Conservation (phyloP, 192 early-diverging fungal species). For the Thoreauomyces humboldtii region DNA sequence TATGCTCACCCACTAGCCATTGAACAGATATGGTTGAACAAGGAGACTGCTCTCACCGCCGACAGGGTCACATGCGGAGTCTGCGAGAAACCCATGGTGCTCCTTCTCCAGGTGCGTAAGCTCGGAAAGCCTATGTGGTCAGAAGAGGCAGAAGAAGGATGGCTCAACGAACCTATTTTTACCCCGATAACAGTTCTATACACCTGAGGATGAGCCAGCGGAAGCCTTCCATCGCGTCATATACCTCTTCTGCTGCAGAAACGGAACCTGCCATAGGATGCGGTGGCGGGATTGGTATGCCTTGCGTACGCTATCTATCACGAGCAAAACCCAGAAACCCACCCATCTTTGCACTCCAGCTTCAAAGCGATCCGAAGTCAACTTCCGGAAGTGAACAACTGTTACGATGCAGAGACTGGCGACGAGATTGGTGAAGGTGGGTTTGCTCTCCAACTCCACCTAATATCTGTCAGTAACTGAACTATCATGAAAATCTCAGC, state of each 20-base stretch:
- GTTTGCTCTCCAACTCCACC: no score
- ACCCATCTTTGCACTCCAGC: constrained; percentile 41
- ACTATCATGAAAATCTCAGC: no score
- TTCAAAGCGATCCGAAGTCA: constrained; percentile 81
- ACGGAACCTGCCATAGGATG: constrained; percentile 73
- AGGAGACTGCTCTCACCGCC: constrained; percentile 55
- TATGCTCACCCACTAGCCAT: no score
- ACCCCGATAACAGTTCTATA: constrained; percentile 81
- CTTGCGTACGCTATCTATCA: no score
- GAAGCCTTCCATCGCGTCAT: constrained; percentile 89
- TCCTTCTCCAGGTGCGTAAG: constrained; percentile 73
- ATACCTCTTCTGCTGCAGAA: constrained; percentile 91
- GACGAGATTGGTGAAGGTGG: no score
- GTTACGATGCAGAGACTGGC: no score
- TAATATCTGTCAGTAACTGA: no score
- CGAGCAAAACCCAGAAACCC: no score
- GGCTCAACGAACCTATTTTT: no score
- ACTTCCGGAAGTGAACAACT: constrained; percentile 68
- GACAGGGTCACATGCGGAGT: constrained; percentile 66
- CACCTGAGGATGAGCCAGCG: constrained; percentile 81
- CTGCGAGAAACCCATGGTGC: constrained; percentile 71
- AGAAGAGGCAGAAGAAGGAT: neutral
- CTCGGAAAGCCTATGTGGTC: neutral
- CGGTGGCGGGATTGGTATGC: constrained; percentile 52
- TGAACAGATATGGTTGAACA: constrained; percentile 80